Base-by-base conservation (phyloP, 1,139 yeast species). In the Protomyces pachydermus region DNA sequence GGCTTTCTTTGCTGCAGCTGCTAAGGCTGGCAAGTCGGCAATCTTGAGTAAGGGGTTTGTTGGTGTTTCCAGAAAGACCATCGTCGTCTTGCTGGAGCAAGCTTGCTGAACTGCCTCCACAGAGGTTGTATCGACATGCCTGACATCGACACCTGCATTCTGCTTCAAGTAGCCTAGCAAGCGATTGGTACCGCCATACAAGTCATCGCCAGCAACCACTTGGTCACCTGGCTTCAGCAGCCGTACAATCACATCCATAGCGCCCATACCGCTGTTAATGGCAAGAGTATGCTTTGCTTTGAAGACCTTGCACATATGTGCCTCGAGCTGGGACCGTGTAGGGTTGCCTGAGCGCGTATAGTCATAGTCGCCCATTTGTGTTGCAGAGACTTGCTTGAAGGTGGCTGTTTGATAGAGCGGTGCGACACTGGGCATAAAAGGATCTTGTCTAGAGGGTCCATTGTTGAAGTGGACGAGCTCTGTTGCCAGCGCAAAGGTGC, bases 361-460 rank as follows among this genome's bases (percentile, higher is more conserved):
- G 75, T 90, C 96, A 77, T 85, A 89, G 60, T 77, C 87, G 10
- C 72, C 72, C 87, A 87, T 84, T 70, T 86, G 85, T 53, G 84
- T 77, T 68, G 88, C 78, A 5, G 90, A 85, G 54, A 82, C 83
- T 74, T 89, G 95, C 75, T 90, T 91, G 78, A 91, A 91, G 10
- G 98, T 91, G 16, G 98, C 96, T 1, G 95, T 84, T 74, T 89
- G 96, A 76, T 91, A 91, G 63, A 91, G 80, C 8, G 98, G 97
- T 18, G 95, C 88, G 37, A 87, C 87, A 2, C 95, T 87, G 1
- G 97, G 85, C 70, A 87, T 84, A 78, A 85, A 82, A 71, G 85
- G 88, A 76, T 91, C 97, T 6, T 58, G 42, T 16, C 60, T 54
- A 12, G 62, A 58, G 12, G 55, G 54, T 6, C 80, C 76, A 67